A percentile compares a stretch with the other conserved stretches of the same genome.
Conservation (phyloP, 2,329 filamentous ascomycete genomes). For the Pseudopyricularia javanii region DNA sequence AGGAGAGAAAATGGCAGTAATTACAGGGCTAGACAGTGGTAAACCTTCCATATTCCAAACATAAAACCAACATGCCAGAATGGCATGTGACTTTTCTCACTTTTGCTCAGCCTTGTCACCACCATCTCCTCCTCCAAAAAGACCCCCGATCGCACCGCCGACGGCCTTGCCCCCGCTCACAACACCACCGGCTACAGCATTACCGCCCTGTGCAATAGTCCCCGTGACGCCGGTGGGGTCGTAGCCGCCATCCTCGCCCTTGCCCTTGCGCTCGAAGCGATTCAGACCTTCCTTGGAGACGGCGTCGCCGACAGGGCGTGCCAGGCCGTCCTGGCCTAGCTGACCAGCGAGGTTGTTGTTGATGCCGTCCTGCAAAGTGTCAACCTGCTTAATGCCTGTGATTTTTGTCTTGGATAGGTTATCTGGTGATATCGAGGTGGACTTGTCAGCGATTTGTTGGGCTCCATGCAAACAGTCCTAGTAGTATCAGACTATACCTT, state of each 20-base stretch:
- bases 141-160: slow-evolving; percentile 17
- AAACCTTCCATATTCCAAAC: no score
- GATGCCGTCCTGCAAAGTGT: slow-evolving; percentile 56
- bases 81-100: no score
- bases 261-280: slow-evolving; percentile 50
- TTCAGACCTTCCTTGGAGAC: slow-evolving; percentile 54
- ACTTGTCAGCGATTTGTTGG: background rate
- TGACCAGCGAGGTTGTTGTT: slow-evolving; percentile 50
- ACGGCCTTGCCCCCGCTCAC: slow-evolving; percentile 19
- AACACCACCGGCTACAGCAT: slow-evolving; percentile 13
- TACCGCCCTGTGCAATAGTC: slow-evolving; percentile 14
- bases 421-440: slow-evolving; percentile 31
- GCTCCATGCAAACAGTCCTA: background rate
- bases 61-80: no score
- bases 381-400: slow-evolving; percentile 53
- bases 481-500: slow-evolving; percentile 46
- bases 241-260: slow-evolving; percentile 45
- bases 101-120: background rate
- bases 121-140: slow-evolving; percentile 18
- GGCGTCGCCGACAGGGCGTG: slow-evolving; percentile 50
- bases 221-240: slow-evolving; percentile 6
- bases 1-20: background rate
- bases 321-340: slow-evolving; percentile 55
- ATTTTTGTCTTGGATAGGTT: slow-evolving; percentile 58
- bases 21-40: background rate